Evolutionary conservation across 164 flowering plant species (phyloP), one percentile per base, ranked within the genome.

Genomic region (Liquidambar formosana): DNA sequence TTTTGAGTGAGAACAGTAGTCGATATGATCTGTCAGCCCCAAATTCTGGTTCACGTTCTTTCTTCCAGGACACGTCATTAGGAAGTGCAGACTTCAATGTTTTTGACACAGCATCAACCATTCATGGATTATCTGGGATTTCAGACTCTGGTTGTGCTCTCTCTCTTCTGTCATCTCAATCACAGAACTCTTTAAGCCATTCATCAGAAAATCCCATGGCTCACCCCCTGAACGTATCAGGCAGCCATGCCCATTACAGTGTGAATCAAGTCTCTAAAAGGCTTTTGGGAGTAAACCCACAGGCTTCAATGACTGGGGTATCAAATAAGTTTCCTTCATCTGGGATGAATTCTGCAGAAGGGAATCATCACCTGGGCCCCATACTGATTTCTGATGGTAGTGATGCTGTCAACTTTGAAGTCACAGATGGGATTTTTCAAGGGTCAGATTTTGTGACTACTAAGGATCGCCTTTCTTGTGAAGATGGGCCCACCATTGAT

Each of bases 101-200:
- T 75, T 77, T 77, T 26, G 65, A 79, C 67, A 54, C 82, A 57
- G 63, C 80, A 54, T 79, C 84, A 48, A 70, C 74, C 65, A 43
- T 81, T 49, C 79, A 79, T 61, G 82, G 82, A 26, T 45, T 84
- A 49, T 76, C 88, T 15, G 75, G 80, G 47, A 70, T 77, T 69
- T 66, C 86, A 18, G 73, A 80, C 69, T 80, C 89, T n/a, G 80
- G 84, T 45, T 71, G 84, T 86, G 92, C 86, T 88, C 89, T 81
- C 92, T 86, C 92, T 88, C 89, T 88, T 85, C 90, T 86, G 90
- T 88, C 93, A 84, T 73, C 84, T 71, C 87, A 82, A 66, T 74
- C 88, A 64, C 81, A 71, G 33, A 82, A 76, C 65, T 76, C 81
- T 12, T 70, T 85, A 59, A 76, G 67, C 67, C 78, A 74, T 63